phyloP scores from a whole-genome alignment of 192 early-diverging fungal species.

The Funneliformis geosporum region DNA sequence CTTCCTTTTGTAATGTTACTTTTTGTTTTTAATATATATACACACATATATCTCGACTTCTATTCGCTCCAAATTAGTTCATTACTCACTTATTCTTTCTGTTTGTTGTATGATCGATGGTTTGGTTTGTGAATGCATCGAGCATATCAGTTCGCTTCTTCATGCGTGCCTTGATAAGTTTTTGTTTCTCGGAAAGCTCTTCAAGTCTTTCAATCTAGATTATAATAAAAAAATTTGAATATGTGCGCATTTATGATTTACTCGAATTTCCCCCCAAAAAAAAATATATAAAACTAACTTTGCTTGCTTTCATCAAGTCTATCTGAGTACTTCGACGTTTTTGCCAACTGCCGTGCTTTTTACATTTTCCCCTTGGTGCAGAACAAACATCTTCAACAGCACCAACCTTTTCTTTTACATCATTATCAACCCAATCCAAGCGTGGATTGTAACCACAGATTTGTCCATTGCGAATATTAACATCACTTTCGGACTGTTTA shows the following conservation, averaged over 20 bases:
- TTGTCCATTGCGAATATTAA: not conserved
- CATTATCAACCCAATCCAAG: not conserved
- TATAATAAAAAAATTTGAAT: not conserved
- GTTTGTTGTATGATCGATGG: slow-evolving; percentile 40
- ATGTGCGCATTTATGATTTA: not conserved
- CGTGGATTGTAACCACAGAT: slow-evolving; percentile 14
- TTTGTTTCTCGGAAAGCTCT: slow-evolving; percentile 39
- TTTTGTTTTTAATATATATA: not conserved
- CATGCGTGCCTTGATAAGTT: slow-evolving; percentile 50
- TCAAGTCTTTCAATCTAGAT: slow-evolving; percentile 38
- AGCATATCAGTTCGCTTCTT: slow-evolving; percentile 44
- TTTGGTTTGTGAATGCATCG: slow-evolving; percentile 50
- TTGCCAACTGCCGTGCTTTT: slow-evolving; percentile 53
- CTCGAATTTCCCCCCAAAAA: slow-evolving; percentile 8
- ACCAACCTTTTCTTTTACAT: not conserved
- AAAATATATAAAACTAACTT: slow-evolving; percentile 32
- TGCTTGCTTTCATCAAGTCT: slow-evolving; percentile 43
- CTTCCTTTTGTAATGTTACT: not conserved
- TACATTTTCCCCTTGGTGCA: slow-evolving; percentile 40
- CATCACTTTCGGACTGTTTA: not conserved
- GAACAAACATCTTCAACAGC: slow-evolving; percentile 40
- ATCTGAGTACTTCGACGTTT: slow-evolving; percentile 44
- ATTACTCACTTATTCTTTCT: not conserved
- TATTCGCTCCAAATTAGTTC: not conserved
- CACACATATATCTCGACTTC: not conserved